phyloP scores from a whole-genome alignment of 2,329 filamentous ascomycete species.

The Fusarium paranaense region DNA sequence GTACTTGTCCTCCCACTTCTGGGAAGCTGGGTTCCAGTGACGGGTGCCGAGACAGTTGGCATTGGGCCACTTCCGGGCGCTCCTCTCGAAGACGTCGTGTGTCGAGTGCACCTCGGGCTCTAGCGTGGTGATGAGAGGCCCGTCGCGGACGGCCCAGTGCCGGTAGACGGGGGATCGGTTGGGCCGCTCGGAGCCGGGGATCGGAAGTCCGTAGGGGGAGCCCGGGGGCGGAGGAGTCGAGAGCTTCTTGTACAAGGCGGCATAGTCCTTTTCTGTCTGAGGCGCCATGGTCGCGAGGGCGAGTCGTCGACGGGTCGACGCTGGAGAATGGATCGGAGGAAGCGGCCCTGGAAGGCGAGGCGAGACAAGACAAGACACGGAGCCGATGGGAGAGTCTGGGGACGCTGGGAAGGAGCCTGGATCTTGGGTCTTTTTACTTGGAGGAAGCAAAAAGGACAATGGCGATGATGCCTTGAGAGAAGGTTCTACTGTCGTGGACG shows the following conservation, averaged over 20 bases:
- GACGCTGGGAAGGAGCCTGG: constrained; percentile 17
- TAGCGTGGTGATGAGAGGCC: constrained; percentile 75
- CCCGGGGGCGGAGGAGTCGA: constrained; percentile 76
- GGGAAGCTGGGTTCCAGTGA: constrained; percentile 79
- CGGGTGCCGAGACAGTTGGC: constrained; percentile 83
- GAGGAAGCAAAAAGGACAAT: not conserved
- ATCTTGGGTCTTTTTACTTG: constrained; percentile 9
- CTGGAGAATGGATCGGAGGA: constrained; percentile 10
- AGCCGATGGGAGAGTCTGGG: constrained; percentile 11
- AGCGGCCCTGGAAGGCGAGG: constrained; percentile 21
- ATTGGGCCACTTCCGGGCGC: constrained; percentile 72
- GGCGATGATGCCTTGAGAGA: constrained; percentile 10
- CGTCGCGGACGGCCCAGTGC: constrained; percentile 81
- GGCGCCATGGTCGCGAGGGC: constrained; percentile 47
- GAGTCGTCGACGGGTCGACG: constrained; percentile 10
- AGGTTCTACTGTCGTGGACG: not conserved
- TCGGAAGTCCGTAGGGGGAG: constrained; percentile 79
- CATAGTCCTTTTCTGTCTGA: constrained; percentile 45
- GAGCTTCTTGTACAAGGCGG: constrained; percentile 64
- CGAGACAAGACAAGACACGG: constrained; percentile 19
- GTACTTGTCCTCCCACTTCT: constrained; percentile 79
- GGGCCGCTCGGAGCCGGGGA: constrained; percentile 80
- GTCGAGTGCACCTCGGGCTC: constrained; percentile 78
- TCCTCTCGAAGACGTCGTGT: constrained; percentile 83
- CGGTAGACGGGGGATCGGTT: constrained; percentile 84